A percentile compares a stretch with the other conserved stretches of the same genome.
These are phyloP conservation scores for Macadamia tetraphylla DNA, from an alignment of 164 flowering plant species.

Conservation along the genomic window DNA sequence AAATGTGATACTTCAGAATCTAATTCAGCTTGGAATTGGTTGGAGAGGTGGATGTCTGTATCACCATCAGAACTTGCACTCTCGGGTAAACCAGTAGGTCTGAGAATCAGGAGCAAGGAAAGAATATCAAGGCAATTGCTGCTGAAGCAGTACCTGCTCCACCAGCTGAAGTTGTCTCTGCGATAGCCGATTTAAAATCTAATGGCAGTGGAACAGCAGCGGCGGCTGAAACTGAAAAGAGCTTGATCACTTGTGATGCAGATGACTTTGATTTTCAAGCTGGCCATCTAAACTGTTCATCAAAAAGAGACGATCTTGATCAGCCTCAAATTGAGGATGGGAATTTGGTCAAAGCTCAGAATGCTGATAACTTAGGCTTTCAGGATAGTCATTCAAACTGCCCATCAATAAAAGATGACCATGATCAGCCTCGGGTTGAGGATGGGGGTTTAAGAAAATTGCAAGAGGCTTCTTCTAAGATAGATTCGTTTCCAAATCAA, in stretches of 20 bases:
- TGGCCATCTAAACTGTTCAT: conserved; percentile 16
- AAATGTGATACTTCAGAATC: conserved; percentile 64
- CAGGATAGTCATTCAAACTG: conserved; percentile 24
- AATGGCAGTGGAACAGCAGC: conserved; percentile 11
- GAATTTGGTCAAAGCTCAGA: conserved; percentile 7
- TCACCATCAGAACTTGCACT: conserved; percentile 33
- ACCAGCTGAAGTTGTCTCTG: conserved; percentile 25
- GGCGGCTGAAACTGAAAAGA: conserved; percentile 37
- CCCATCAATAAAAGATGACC: conserved; percentile 17
- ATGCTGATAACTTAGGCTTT: conserved; percentile 20
- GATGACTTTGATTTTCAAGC: conserved; percentile 30
- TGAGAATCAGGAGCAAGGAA: conserved; percentile 22
- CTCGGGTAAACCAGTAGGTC: conserved; percentile 22
- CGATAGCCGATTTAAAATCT: conserved; percentile 21
- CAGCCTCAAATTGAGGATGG: conserved; percentile 20
- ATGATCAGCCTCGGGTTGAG: conserved; percentile 25
- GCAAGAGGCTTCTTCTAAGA: conserved; percentile 15
- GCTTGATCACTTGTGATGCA: conserved; percentile 34
- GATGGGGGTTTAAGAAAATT: conserved; percentile 13
- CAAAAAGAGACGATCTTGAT: conserved; percentile 21
- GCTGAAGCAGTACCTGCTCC: conserved; percentile 19
- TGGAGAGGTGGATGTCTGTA: conserved; percentile 92
- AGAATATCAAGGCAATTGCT: conserved; percentile 9
- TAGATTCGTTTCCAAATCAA: conserved; percentile 17
- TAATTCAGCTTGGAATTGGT: conserved; percentile 82